Percentiles rank a stretch among this genome's conserved stretches.
Conservation (phyloP, 202 grass and related monocot species). For the Setaria italica region DNA sequence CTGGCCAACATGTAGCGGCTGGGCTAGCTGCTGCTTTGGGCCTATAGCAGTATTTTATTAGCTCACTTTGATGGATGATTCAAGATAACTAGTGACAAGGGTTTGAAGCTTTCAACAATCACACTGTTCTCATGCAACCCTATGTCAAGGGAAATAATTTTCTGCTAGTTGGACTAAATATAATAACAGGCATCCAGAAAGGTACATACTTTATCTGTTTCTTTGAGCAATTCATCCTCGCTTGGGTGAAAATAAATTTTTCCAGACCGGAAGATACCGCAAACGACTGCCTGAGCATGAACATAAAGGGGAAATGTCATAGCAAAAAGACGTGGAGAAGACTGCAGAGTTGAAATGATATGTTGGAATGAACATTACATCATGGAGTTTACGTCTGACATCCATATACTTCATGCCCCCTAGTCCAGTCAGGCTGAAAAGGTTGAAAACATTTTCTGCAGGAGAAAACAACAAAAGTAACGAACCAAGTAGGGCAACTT, state of each 20-base stretch:
- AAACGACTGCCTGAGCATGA: slow-evolving; percentile 83
- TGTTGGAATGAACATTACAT: slow-evolving; percentile 65
- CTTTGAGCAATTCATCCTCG: slow-evolving; percentile 77
- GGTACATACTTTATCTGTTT: slow-evolving; percentile 87
- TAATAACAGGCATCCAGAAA: slow-evolving; percentile 29
- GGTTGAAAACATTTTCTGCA: slow-evolving; percentile 94
- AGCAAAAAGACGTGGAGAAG: slow-evolving; percentile 35
- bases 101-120: slow-evolving; percentile 8
- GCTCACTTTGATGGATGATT: slow-evolving; percentile 31
- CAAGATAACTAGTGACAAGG: slow-evolving; percentile 11
- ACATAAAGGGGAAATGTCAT: slow-evolving; percentile 47
- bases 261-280: slow-evolving; percentile 84
- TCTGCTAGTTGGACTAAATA: not conserved
- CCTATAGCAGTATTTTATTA: slow-evolving; percentile 2
- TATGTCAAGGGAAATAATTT: slow-evolving; percentile 30
- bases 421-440: slow-evolving; percentile 73
- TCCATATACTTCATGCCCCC: slow-evolving; percentile 73
- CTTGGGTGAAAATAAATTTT: slow-evolving; percentile 86
- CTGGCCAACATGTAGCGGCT: not conserved
- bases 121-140: slow-evolving; percentile 19
- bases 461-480: slow-evolving; percentile 47
- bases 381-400: slow-evolving; percentile 63
- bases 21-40: not conserved
- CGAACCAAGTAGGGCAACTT: slow-evolving; percentile 11
- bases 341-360: slow-evolving; percentile 27